Base-by-base conservation (phyloP, 176 grass and related monocot species). In the Cocos nucifera region DNA sequence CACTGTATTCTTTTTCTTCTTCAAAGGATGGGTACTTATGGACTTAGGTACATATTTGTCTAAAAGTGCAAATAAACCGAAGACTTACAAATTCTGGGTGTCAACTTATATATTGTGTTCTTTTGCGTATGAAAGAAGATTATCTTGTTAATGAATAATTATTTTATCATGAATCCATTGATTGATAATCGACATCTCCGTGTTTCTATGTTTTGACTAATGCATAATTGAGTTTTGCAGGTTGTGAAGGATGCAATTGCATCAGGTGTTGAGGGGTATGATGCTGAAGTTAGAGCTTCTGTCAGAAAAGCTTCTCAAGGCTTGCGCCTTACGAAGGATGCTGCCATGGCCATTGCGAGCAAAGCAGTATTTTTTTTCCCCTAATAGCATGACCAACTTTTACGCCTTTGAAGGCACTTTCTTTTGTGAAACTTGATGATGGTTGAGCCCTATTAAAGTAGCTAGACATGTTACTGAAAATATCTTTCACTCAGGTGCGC, bases 271-370 rank as follows among this genome's bases (percentile, higher is more conserved):
- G 85, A 92, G 63, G 93, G 93, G 52, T 98, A 88, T 73, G 60
- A 92, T 58, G 64, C 69, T 83, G 61, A 81, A 67, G 74, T 77
- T 58, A 80, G 84, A 70, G 72, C 79, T 54, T 67, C 84, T 62
- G 93, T 98, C 49, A 98, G 50, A 61, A 98, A 98, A 69, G 81
- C 93, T 66, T 84, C 84, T 61, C 87, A 92, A 56, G 69, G 84
- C 57, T 75, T 98, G 58, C 83, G 81, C 59, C 75, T 98, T 70
- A 88, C 86, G 59, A 78, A 80, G 18, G 93, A 98, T 53, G 70
- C 82, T 85, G 93, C 61, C 80, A 85, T 92, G 81, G 62, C 78
- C 32, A 98, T 98, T 73, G 84, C 89, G 64, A 80, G 88, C 73
- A 89, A 98, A 91, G 73, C 82, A 54, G 93, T 98, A 98, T 70